Evolutionary conservation across 257 asterid species (phyloP), one percentile per base, ranked within the genome.

Genomic region (Verbascum thapsus): DNA sequence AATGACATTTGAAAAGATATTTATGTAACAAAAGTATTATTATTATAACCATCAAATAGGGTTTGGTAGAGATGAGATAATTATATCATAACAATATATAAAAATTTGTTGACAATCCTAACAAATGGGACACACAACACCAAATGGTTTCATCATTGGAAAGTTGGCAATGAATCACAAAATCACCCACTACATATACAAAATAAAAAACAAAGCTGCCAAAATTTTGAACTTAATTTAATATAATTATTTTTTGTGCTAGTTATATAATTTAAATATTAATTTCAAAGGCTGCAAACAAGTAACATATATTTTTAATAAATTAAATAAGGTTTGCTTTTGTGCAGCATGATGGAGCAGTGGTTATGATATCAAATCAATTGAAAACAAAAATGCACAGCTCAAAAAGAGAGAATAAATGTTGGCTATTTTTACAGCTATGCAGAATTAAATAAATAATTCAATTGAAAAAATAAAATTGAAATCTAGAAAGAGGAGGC

Each of bases 391-490:
- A 69, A 75, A 54, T 58, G 37, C 18, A 40, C 68, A 58, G 43
- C 41, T 8, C 20, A 54, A 69, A 41, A 38, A 41, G 39, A 66
- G 74, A 67, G 69, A 76, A 67, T 75, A 57, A 66, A 39, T 75
- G 76, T 79, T 63, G 71, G 67, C 69, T 55, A 66, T 61, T 54
- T n/a, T 75, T 75, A 76, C 81, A 86, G 85, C 78, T 79, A 68
- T 72, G 79, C 78, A 65, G 69, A 64, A 26, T 62, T 69, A 64
- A 16, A 41, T 73, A 54, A 69, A 78, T 83, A 71, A 83, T 86
- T 84, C 61, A 73, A 55, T 63, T 57, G 63, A 72, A 79, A 83
- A 76, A 78, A 76, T 72, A 23, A 69, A 47, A 55, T 57, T 56
- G 66, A 51, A 16, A 60, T 53, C 39, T 52, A 45, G 45, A 53